Conservation (phyloP, 495 filamentous ascomycete genomes). For the Podospora pseudoanserina region DNA sequence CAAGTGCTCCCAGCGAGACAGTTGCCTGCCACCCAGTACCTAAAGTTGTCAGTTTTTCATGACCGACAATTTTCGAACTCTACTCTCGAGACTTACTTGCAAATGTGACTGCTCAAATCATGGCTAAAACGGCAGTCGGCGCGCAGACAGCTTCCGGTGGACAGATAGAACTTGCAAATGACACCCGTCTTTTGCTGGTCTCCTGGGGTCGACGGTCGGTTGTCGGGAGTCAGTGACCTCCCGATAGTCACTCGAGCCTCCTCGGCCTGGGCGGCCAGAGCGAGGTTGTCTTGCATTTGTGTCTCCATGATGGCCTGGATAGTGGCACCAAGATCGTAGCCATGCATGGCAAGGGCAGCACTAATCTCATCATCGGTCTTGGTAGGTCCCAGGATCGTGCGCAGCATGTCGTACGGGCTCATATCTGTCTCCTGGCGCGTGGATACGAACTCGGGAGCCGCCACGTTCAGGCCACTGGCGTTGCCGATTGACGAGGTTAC, state of each 20-base stretch:
- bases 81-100: slow-evolving; percentile 70
- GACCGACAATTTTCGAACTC: not conserved
- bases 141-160: slow-evolving; percentile 84
- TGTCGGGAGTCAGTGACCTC: slow-evolving; percentile 76
- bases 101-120: slow-evolving; percentile 90
- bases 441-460: slow-evolving; percentile 70
- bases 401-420: slow-evolving; percentile 97
- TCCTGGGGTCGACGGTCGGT: slow-evolving; percentile 69
- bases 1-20: slow-evolving; percentile 93
- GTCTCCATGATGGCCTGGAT: slow-evolving; percentile 78
- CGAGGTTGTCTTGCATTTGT: slow-evolving; percentile 43
- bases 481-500: slow-evolving; percentile 67
- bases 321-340: slow-evolving; percentile 88
- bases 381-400: slow-evolving; percentile 86
- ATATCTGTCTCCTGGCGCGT: slow-evolving; percentile 73
- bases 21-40: slow-evolving; percentile 95
- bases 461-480: slow-evolving; percentile 65
- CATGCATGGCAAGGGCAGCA: slow-evolving; percentile 77
- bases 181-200: slow-evolving; percentile 70
- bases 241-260: slow-evolving; percentile 68
- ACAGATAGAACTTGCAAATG: slow-evolving; percentile 94
- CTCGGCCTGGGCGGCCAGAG: slow-evolving; percentile 39
- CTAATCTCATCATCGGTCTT: slow-evolving; percentile 93
- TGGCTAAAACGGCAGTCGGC: slow-evolving; percentile 98
- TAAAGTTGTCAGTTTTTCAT: slow-evolving; percentile 28